phyloP scores from a whole-genome alignment of 179 eudicot species.

The Carnegiea gigantea region DNA sequence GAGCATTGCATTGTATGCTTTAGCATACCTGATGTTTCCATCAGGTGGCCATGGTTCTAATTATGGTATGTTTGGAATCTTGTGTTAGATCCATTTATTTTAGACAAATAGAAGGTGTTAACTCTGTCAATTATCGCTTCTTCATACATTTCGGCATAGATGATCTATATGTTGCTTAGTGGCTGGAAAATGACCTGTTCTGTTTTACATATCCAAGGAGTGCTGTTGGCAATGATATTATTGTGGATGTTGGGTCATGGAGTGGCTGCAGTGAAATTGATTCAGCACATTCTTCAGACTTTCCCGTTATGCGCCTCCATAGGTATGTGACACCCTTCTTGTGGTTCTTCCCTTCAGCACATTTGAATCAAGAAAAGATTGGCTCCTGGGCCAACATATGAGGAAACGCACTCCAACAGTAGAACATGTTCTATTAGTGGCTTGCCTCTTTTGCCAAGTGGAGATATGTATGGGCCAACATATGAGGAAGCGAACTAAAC shows the following conservation, averaged over 20 bases:
- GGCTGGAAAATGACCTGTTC: conserved; percentile 3
- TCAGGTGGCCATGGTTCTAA: conserved; percentile 15
- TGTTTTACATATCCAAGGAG: conserved; percentile 31
- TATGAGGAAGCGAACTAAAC: too few relatives aligned
- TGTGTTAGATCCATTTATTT: not conserved
- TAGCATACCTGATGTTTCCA: conserved; percentile 23
- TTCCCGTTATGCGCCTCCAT: conserved; percentile 91
- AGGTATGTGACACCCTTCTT: conserved; percentile 45
- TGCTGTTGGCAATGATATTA: conserved; percentile 33
- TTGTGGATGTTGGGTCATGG: conserved; percentile 71
- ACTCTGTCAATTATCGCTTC: not conserved
- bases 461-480: too few relatives aligned
- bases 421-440: not conserved
- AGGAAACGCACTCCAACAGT: not conserved
- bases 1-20: conserved; percentile 24
- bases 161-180: not conserved
- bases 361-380: not conserved
- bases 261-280: conserved; percentile 56
- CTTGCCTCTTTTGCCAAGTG: not conserved
- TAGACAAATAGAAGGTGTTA: not conserved
- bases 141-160: not conserved
- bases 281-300: conserved; percentile 67
- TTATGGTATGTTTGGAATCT: conserved; percentile 43
- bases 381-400: not conserved
- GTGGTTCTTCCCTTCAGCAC: not conserved